Conservation (phyloP, 495 filamentous ascomycete species). For the Sporormia fimetaria region DNA sequence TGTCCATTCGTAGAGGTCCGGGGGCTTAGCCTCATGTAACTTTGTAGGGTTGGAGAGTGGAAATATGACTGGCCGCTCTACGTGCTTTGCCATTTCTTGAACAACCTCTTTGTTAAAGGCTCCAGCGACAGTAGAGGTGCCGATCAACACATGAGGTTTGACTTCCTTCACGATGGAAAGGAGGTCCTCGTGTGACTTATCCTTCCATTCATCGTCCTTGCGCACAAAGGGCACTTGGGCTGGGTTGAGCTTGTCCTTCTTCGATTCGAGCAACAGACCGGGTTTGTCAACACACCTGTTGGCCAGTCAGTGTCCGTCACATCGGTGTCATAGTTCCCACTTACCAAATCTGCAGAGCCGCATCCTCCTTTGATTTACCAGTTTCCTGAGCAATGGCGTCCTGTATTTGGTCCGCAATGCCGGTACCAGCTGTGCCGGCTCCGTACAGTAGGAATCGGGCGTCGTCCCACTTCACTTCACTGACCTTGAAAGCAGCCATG, state of each 20-base stretch:
- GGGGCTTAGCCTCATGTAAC: constrained; percentile 70
- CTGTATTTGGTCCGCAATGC: constrained; percentile 72
- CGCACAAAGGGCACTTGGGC: constrained; percentile 59
- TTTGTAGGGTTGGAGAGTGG: constrained; percentile 79
- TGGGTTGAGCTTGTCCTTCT: constrained; percentile 45
- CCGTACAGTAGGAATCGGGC: constrained; percentile 65
- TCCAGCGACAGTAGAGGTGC: constrained; percentile 72
- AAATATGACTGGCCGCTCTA: constrained; percentile 67
- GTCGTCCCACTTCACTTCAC: constrained; percentile 53
- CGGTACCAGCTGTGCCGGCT: constrained; percentile 73
- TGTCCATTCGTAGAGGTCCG: constrained; percentile 71
- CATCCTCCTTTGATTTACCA: constrained; percentile 58
- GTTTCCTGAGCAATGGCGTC: constrained; percentile 65
- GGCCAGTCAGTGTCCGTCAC: background rate
- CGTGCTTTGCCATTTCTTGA: constrained; percentile 66
- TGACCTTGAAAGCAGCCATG: constrained; percentile 59
- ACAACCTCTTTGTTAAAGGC: constrained; percentile 67
- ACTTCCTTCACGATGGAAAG: constrained; percentile 56
- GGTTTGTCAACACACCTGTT: constrained; percentile 74
- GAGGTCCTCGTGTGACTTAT: constrained; percentile 45
- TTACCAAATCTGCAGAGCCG: constrained; percentile 70
- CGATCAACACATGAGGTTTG: constrained; percentile 71
- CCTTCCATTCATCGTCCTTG: constrained; percentile 52
- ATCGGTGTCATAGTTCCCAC: constrained; percentile 1
- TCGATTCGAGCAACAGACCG: constrained; percentile 59